Evolutionary conservation across 225 moss, liverwort and hornwort species (phyloP).

Genomic region (Neckera pumila): DNA sequence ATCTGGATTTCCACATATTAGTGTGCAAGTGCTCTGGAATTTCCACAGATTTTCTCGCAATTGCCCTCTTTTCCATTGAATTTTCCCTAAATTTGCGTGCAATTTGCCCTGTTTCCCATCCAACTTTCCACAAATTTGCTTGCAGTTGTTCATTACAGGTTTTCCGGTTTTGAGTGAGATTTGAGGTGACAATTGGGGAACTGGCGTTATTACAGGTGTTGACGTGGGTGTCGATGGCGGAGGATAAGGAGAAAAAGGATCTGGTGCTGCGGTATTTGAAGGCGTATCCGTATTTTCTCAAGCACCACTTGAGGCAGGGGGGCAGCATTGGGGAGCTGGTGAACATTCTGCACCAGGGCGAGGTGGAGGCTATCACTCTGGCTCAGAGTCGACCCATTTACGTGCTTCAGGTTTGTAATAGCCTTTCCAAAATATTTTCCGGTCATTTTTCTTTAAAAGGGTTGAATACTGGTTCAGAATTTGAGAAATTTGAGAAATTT

Average conservation of each 20-base stretch:
- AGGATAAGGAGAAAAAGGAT: constrained; percentile 5
- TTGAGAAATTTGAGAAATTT: no score
- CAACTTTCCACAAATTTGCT: not conserved
- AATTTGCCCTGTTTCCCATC: not conserved
- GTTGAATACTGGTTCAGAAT: no score
- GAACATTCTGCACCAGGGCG: not conserved
- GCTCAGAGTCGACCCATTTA: not conserved
- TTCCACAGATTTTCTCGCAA: not conserved
- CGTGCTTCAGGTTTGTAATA: not conserved
- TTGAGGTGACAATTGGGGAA: not conserved
- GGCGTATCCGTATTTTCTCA: constrained; percentile 46
- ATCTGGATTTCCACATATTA: not conserved
- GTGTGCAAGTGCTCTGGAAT: not conserved
- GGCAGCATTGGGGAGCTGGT: not conserved
- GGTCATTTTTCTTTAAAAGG: not conserved
- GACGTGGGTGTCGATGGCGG: constrained; percentile 27
- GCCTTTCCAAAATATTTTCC: not conserved
- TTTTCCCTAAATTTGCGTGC: not conserved
- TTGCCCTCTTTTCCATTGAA: not conserved
- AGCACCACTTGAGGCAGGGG: constrained; percentile 4
- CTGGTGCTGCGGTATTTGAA: constrained; percentile 33
- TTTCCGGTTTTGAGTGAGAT: not conserved
- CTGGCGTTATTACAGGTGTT: not conserved
- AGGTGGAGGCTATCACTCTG: not conserved
- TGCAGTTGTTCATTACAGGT: not conserved